Evolutionary conservation across 2,329 filamentous ascomycete genomes (phyloP), one percentile per base, ranked within the genome.

Genomic region (Madurella fahalii): DNA sequence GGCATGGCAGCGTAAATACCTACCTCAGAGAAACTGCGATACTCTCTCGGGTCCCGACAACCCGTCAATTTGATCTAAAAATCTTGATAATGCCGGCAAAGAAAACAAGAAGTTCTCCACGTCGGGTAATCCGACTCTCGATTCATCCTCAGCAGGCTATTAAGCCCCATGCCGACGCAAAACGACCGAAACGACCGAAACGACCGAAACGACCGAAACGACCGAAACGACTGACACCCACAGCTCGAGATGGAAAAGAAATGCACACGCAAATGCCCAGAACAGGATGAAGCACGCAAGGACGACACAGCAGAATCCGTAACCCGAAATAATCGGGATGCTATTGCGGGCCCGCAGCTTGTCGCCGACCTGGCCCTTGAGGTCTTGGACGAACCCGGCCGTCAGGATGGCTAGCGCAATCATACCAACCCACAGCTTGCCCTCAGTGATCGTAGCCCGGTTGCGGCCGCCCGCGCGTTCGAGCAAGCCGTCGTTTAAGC

Each of bases 331-430:
- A 1, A 71, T 45, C 0, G 68, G 67, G 1, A 64, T 43, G 0
- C 68, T 68, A 30, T 52, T 56, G 5, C 69, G 58, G 0, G 62
- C 67, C 9, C 65, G 52, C 15, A 47, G 49, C 1, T 54, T 43
- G 52, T 72, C 70, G 0, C 70, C 70, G 8, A 55, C 59, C 39
- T 65, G 66, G 43, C 74, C 72, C 5, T 70, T 65, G 15, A 74
- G 58, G 47, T 74, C 72, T 45, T 73, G 70, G 1, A 68, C 58
- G 16, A 74, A 72, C 47, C 74, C 65, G 0, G 71, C 74, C 0
- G 68, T 71, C 12, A 65, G 53, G 16, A 74, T 65, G 8, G 71
- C 61, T 1, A 60, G 50, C 0, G 65, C 56, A 17, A 69, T 59
- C 2, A 71, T 64, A 0, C 42, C 51, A 9, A 67, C 45, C 72